Percentiles rank a stretch among this genome's conserved stretches.
These are phyloP conservation scores for Aspergillus bombycis DNA, from an alignment of 2,329 filamentous ascomycete genomes.

Conservation along the genomic window DNA sequence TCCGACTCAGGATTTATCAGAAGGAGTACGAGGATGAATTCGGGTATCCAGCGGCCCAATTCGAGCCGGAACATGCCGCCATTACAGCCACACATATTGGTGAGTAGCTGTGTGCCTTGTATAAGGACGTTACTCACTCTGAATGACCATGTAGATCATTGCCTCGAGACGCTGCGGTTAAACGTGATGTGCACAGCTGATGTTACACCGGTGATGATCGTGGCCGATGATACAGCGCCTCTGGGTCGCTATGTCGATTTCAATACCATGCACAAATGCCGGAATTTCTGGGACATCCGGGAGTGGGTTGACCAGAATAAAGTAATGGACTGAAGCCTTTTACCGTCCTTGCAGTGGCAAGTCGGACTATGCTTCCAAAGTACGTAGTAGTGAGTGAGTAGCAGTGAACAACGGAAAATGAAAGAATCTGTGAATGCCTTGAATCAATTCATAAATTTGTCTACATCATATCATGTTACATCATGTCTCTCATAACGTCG, in stretches of 20 bases:
- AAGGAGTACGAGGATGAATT: neutral
- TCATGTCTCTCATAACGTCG: neutral
- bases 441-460: neutral
- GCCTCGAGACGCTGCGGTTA: neutral
- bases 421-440: too few species aligned
- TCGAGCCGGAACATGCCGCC: neutral
- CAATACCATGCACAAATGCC: neutral
- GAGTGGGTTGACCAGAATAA: neutral
- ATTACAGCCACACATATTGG: neutral
- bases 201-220: neutral
- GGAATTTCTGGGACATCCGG: neutral
- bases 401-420: too few species aligned
- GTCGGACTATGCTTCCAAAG: too few species aligned
- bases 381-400: too few species aligned
- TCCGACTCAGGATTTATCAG: neutral
- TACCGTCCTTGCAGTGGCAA: too few species aligned
- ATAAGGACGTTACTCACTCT: neutral
- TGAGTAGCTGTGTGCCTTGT: neutral
- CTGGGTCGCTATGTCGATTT: neutral
- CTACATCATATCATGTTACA: neutral
- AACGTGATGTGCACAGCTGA: neutral
- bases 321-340: neutral
- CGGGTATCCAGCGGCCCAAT: neutral
- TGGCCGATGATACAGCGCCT: neutral
- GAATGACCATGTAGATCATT: neutral